A percentile compares a stretch with the other conserved stretches of the same genome.
Evolutionary conservation across 169 alveolate species (phyloP).

Genomic region (Amoebophrya sp.): DNA sequence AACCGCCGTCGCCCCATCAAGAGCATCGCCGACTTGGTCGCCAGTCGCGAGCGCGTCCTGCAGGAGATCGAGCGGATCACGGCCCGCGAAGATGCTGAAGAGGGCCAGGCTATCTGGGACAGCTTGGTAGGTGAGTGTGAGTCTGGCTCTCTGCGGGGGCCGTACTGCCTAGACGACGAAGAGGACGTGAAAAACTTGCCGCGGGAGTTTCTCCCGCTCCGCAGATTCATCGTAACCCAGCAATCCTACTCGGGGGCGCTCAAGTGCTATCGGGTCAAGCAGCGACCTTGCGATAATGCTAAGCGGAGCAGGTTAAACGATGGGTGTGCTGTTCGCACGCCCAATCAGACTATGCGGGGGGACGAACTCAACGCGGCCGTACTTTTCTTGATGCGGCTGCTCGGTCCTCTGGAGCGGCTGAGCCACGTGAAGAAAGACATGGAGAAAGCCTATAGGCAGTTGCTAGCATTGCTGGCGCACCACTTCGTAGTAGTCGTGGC

Average conservation of each 20-base stretch:
- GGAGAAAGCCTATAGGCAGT: not conserved
- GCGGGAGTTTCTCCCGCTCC: not conserved
- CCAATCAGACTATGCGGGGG: not conserved
- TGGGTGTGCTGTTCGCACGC: not conserved
- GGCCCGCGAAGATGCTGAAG: not conserved
- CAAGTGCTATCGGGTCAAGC: not conserved
- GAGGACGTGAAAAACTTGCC: not conserved
- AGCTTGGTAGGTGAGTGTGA: not conserved
- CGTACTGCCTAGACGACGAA: not conserved
- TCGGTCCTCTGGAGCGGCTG: not conserved
- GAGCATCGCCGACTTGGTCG: not conserved
- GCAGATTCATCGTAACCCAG: not conserved
- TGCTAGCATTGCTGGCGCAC: not conserved
- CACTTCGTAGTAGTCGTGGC: not conserved
- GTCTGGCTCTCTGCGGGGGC: not conserved
- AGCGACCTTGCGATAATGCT: not conserved
- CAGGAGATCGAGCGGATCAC: not conserved
- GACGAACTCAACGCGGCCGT: not conserved
- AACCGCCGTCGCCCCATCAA: not conserved
- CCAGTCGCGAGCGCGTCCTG: not conserved
- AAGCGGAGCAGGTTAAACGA: not conserved
- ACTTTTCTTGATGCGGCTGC: not conserved
- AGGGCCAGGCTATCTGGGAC: not conserved
- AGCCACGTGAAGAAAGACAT: not conserved
- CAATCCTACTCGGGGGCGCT: not conserved